Evolutionary conservation across 495 filamentous ascomycete species (phyloP).

Genomic region (Amphirosellinia nigrospora): DNA sequence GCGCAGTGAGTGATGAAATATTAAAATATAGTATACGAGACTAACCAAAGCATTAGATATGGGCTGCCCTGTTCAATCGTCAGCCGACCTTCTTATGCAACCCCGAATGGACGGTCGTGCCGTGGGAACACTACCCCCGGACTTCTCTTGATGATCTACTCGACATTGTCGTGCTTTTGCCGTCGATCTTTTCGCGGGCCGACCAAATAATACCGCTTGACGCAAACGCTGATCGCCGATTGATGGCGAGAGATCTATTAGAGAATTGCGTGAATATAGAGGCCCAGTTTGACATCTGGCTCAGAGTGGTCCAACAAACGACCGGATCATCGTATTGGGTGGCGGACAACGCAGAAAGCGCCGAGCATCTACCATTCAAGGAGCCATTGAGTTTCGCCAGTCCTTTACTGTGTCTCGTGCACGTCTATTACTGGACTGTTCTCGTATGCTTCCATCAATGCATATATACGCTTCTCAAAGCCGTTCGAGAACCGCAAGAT

Average conservation of each 20-base stretch:
- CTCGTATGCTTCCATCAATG: constrained; percentile 48
- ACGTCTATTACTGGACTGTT: constrained; percentile 50
- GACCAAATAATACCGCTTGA: constrained; percentile 42
- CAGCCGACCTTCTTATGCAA: constrained; percentile 49
- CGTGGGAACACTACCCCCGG: constrained; percentile 52
- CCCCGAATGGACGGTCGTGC: constrained; percentile 51
- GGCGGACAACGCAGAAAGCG: constrained; percentile 16
- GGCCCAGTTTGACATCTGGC: constrained; percentile 48
- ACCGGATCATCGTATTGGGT: constrained; percentile 36
- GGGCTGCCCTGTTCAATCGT: constrained; percentile 50
- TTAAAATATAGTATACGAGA: background rate
- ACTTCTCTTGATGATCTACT: constrained; percentile 51
- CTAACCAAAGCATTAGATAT: constrained; percentile 44
- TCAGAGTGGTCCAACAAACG: constrained; percentile 34
- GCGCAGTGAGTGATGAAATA: constrained; percentile 41
- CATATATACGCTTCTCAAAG: constrained; percentile 44
- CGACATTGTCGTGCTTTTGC: constrained; percentile 48
- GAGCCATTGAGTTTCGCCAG: constrained; percentile 44
- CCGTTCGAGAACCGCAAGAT: constrained; percentile 41
- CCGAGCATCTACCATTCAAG: constrained; percentile 43
- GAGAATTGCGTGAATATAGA: constrained; percentile 49
- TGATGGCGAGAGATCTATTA: constrained; percentile 50
- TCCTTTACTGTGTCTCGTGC: constrained; percentile 40
- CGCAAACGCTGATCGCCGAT: constrained; percentile 38
- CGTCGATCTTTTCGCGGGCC: constrained; percentile 43